Evolutionary conservation across 2,329 filamentous ascomycete genomes (phyloP), one percentile per base, ranked within the genome.

Genomic region (Xylariomycetidae sp.): DNA sequence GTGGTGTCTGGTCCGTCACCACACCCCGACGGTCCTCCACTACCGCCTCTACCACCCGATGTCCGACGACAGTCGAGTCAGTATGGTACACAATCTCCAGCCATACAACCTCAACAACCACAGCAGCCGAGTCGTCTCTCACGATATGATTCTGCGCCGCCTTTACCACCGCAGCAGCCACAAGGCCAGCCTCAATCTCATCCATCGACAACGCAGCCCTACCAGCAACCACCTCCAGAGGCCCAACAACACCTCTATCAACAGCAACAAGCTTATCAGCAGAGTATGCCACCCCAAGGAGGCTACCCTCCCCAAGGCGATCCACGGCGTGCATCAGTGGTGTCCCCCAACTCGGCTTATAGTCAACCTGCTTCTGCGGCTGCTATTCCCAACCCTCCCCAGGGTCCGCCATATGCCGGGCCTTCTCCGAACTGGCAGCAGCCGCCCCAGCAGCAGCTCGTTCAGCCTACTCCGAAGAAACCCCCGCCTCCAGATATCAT

Each of bases 401-500:
- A 29, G 15, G 8, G 12, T 8, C 20, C 8, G 20, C 20, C 8
- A 12, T 23, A 23, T 23, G 26, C 13, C 18, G 52, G 46, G 10
- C 43, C 50, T 16, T 37, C 49, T 15, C 40, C 42, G 18, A 46
- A 39, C 31, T 56, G 53, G 54, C 53, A 52, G 25, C 43, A 47
- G 26, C 31, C 35, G 14, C 43, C 44, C 25, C 52, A 53, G n/a
- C 48, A 44, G 3, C 31, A 28, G 13, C 40, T 42, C 15, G 46
- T 54, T n/a, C 60, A 60, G 37, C 52, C 53, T 1, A 56, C 47
- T 10, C 55, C 53, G 2, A 63, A 65, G 41, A 59, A 59, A 4
- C 61, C 62, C n/a, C 68, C 60, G 17, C 69, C 59, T 17, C 72
- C 61, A 2, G 73, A 79, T 50, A 55, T 74, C 17, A 67, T 79